A percentile compares a stretch with the other conserved stretches of the same genome.
Evolutionary conservation across 169 alveolate genomes (phyloP).

Genomic region (Babesia bovis): DNA sequence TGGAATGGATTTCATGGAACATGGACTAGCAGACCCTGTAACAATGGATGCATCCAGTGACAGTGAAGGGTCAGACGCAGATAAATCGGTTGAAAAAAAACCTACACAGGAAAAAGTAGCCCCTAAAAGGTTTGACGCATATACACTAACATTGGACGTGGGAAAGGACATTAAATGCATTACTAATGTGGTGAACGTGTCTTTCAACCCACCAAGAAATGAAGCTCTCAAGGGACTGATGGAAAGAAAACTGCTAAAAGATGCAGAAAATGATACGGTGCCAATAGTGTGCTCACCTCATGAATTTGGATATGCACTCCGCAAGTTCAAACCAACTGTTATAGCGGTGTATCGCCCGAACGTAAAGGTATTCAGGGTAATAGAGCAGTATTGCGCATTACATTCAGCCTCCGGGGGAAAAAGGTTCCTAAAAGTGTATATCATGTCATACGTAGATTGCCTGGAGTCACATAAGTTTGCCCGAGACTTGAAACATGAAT

Average conservation of each 20-base stretch:
- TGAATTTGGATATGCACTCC: constrained; percentile 32
- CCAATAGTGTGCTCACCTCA: constrained; percentile 21
- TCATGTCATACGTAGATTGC: constrained; percentile 54
- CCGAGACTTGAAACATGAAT: constrained; percentile 38
- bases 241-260: constrained; percentile 26
- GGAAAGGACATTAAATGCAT: constrained; percentile 3
- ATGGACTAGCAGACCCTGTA: not conserved
- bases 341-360: constrained; percentile 50
- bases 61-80: constrained; percentile 16
- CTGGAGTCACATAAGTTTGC: constrained; percentile 61
- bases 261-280: constrained; percentile 1
- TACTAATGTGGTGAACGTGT: constrained; percentile 16
- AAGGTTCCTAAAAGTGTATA: constrained; percentile 36
- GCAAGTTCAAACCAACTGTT: constrained; percentile 42
- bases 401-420: constrained; percentile 1
- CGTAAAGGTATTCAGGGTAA: constrained; percentile 53
- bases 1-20: not conserved
- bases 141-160: constrained; percentile 1
- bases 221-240: constrained; percentile 31
- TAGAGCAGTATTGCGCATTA: constrained; percentile 67
- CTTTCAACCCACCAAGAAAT: not conserved
- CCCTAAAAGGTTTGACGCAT: not conserved
- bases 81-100: not conserved
- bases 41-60: not conserved
- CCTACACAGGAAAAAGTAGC: not conserved